Conservation (phyloP, 2,329 filamentous ascomycete genomes). For the Ophiostoma piceae region DNA sequence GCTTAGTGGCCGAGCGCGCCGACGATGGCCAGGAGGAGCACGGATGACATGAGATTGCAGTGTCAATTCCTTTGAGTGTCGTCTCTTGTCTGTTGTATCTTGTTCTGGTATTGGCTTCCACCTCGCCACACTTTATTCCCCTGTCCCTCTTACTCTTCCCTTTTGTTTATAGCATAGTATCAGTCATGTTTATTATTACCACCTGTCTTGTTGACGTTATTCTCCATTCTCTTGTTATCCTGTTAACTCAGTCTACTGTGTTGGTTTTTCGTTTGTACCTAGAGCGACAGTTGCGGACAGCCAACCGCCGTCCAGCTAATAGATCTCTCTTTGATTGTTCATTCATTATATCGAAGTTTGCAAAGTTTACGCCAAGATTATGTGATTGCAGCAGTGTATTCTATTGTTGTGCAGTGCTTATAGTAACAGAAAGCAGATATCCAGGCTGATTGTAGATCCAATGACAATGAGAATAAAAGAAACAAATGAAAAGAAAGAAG, state of each 20-base stretch:
- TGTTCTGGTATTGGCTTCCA: not conserved
- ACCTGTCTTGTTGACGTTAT: not conserved
- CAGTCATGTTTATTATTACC: constrained; percentile 7
- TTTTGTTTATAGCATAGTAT: constrained; percentile 8
- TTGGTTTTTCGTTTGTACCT: not conserved
- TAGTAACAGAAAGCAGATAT: not conserved
- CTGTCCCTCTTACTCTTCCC: not conserved
- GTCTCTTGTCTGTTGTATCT: too few relatives aligned
- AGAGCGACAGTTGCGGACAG: not conserved
- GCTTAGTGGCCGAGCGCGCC: not conserved
- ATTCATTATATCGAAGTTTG: too few relatives aligned
- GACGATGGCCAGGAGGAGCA: not conserved
- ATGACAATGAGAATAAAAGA: not conserved
- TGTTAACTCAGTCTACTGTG: not conserved
- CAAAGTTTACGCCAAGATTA: not conserved
- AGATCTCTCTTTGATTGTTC: not conserved
- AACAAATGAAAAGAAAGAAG: constrained; percentile 5
- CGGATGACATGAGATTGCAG: not conserved
- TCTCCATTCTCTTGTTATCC: not conserved
- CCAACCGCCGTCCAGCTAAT: constrained; percentile 4
- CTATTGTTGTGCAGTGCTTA: not conserved
- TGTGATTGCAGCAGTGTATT: not conserved
- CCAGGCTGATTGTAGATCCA: not conserved
- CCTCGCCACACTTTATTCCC: not conserved
- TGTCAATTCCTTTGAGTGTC: too few relatives aligned